Conservation (phyloP, 2,329 filamentous ascomycete species). For the Helotiales sp. region DNA sequence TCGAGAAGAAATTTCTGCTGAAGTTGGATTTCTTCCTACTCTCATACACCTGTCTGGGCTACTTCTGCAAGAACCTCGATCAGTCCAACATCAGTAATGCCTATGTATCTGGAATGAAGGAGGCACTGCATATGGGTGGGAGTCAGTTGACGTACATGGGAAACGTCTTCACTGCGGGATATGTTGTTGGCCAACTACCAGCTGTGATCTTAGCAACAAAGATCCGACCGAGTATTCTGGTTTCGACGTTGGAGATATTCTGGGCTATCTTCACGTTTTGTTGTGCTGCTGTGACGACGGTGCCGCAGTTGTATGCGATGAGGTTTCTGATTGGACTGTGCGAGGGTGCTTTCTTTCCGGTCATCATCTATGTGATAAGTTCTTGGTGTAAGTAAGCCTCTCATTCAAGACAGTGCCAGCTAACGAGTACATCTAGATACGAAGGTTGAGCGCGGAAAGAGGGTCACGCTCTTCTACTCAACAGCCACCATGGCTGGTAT, state of each 20-base stretch:
- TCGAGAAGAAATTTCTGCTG: conserved; percentile 46
- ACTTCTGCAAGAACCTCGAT: conserved; percentile 46
- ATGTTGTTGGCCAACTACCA: conserved; percentile 27
- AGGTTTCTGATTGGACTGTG: conserved; percentile 45
- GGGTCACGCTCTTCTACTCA: conserved; percentile 54
- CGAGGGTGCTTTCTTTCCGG: conserved; percentile 27
- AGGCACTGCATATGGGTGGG: conserved; percentile 47
- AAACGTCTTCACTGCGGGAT: conserved; percentile 51
- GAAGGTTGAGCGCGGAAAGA: conserved; percentile 49
- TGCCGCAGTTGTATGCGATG: conserved; percentile 41
- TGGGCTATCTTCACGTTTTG: conserved; percentile 30
- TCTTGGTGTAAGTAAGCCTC: conserved; percentile 38
- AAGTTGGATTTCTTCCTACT: conserved; percentile 53
- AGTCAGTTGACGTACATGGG: conserved; percentile 55
- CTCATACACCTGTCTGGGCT: conserved; percentile 45
- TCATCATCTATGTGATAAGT: conserved; percentile 43
- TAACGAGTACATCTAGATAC: conserved; percentile 27
- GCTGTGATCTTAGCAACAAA: conserved; percentile 24
- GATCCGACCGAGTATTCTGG: conserved; percentile 28
- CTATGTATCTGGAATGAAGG: conserved; percentile 47
- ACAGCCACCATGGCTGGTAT: conserved; percentile 50
- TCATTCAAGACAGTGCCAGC: neutral
- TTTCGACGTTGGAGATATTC: conserved; percentile 25
- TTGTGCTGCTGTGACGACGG: conserved; percentile 30
- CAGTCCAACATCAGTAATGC: conserved; percentile 39